These are phyloP conservation scores for Plasmodium blacklocki DNA, from an alignment of 169 alveolate genomes.

Conservation along the genomic window DNA sequence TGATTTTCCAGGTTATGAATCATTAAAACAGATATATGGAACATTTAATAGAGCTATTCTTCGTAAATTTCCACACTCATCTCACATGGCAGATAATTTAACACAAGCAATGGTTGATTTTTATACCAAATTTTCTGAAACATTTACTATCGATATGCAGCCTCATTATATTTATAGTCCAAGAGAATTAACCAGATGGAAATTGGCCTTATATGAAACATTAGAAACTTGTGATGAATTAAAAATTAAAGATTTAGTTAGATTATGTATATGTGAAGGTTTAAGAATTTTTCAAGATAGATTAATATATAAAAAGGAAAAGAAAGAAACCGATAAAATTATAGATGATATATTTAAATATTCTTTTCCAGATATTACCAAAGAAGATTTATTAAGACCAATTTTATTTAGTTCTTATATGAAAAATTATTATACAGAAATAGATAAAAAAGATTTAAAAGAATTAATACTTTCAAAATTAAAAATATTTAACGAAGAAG, in stretches of 20 bases:
- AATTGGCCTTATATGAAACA: constrained; percentile 92
- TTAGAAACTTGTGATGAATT: constrained; percentile 78
- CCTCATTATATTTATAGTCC: constrained; percentile 99
- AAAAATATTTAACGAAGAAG: constrained; percentile 95
- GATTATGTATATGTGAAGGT: constrained; percentile 96
- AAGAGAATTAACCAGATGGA: constrained; percentile 99
- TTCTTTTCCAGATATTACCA: constrained; percentile 70
- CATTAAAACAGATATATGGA: constrained; percentile 96
- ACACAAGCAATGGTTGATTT: constrained; percentile 98
- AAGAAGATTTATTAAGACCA: constrained; percentile 89
- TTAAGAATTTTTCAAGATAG: constrained; percentile 97
- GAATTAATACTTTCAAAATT: constrained; percentile 86
- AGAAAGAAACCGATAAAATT: constrained; percentile 94
- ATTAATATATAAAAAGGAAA: constrained; percentile 93
- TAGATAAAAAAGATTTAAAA: constrained; percentile 90
- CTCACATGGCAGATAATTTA: constrained; percentile 89
- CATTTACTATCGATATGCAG: constrained; percentile 96
- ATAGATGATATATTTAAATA: constrained; percentile 90
- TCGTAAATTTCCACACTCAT: constrained; percentile 87
- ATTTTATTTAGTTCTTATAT: constrained; percentile 88
- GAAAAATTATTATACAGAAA: constrained; percentile 85
- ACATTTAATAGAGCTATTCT: constrained; percentile 97
- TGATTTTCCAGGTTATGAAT: constrained; percentile 99
- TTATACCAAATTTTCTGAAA: constrained; percentile 92
- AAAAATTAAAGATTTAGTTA: constrained; percentile 84